These are phyloP conservation scores for Hortaea werneckii DNA, from an alignment of 2,329 filamentous ascomycete genomes.

Conservation along the genomic window DNA sequence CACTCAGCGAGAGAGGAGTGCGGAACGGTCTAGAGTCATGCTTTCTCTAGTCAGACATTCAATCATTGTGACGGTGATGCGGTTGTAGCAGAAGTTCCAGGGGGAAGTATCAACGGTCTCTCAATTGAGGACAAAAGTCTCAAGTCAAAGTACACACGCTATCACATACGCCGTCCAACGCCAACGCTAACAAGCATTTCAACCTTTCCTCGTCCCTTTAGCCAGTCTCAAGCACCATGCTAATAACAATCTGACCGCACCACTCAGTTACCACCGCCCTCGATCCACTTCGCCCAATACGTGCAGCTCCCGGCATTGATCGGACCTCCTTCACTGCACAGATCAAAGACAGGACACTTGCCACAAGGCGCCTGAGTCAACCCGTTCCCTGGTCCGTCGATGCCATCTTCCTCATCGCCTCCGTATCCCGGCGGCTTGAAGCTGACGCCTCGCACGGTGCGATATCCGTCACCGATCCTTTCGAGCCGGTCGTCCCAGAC, in stretches of 20 bases:
- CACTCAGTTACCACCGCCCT: not conserved
- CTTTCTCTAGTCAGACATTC: too few relatives aligned
- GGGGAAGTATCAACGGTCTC: too few relatives aligned
- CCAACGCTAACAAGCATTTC: slow-evolving; percentile 11
- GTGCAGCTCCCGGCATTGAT: slow-evolving; percentile 84
- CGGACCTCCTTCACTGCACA: slow-evolving; percentile 83
- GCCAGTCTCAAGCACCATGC: not conserved
- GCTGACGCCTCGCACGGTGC: slow-evolving; percentile 29
- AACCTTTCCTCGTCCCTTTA: not conserved
- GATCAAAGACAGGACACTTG: slow-evolving; percentile 80
- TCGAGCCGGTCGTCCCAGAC: slow-evolving; percentile 82
- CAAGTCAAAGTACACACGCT: slow-evolving; percentile 15
- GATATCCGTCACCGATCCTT: slow-evolving; percentile 42
- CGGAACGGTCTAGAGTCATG: too few relatives aligned
- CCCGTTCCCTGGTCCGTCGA: slow-evolving; percentile 62
- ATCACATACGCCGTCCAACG: slow-evolving; percentile 20
- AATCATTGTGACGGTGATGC: too few relatives aligned
- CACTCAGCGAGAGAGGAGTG: too few relatives aligned
- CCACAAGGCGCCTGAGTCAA: slow-evolving; percentile 87
- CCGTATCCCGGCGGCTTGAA: slow-evolving; percentile 18
- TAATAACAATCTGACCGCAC: not conserved
- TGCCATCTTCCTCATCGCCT: slow-evolving; percentile 30
- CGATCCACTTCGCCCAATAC: slow-evolving; percentile 81
- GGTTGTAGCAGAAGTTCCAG: too few relatives aligned
- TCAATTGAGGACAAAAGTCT: too few relatives aligned